A percentile compares a stretch with the other conserved stretches of the same genome.
Conservation (phyloP, 345 rosid species). For the Brassica rapa region DNA sequence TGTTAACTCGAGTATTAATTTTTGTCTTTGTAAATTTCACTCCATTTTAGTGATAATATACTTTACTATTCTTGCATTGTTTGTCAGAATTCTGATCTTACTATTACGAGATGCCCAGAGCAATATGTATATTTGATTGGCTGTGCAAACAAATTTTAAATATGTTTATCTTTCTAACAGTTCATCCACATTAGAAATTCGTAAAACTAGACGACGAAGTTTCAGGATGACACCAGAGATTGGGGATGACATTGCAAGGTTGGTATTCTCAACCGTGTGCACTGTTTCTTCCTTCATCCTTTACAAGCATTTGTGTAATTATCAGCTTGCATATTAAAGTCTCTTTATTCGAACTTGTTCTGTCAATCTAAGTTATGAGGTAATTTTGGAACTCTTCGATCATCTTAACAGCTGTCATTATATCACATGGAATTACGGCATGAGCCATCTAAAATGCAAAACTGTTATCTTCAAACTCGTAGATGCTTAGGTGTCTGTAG, state of each 20-base stretch:
- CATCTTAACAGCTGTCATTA: conserved; percentile 11
- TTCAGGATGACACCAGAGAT: conserved; percentile 95
- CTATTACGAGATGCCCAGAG: not conserved
- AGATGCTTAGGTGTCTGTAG: conserved; percentile 22
- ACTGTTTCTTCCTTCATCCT: conserved; percentile 19
- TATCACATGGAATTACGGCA: conserved; percentile 6
- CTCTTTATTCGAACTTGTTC: conserved; percentile 8
- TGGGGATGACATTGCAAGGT: conserved; percentile 99
- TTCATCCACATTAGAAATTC: conserved; percentile 73
- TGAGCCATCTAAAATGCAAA: conserved; percentile 20
- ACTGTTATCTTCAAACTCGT: not conserved
- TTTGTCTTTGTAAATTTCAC: conserved; percentile 3
- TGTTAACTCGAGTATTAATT: not conserved
- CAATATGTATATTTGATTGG: conserved; percentile 20
- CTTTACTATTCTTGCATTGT: not conserved
- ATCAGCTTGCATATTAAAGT: conserved; percentile 22
- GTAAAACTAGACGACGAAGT: conserved; percentile 86
- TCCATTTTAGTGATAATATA: not conserved
- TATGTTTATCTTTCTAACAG: conserved; percentile 64
- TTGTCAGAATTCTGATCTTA: conserved; percentile 11
- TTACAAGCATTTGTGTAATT: conserved; percentile 19
- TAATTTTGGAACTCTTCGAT: conserved; percentile 3
- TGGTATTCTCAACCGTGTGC: conserved; percentile 35
- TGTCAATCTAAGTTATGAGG: conserved; percentile 5
- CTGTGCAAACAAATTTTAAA: conserved; percentile 20